These are phyloP conservation scores for Capillidium heterosporum DNA, from an alignment of 371 early-diverging fungal genomes.

Conservation along the genomic window DNA sequence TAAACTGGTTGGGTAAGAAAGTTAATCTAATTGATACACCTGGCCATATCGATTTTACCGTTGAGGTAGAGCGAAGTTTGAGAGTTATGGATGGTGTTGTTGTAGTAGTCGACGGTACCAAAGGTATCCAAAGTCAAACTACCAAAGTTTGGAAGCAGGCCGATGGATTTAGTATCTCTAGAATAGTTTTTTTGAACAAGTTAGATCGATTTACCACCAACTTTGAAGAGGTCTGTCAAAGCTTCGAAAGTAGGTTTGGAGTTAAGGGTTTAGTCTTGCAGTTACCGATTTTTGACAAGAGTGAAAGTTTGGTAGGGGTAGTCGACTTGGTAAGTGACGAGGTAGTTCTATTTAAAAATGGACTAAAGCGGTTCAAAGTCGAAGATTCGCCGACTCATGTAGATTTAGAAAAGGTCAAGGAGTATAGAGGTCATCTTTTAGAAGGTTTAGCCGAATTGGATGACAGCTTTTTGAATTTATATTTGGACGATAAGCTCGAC, in stretches of 20 bases:
- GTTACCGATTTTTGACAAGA: conserved; percentile 26
- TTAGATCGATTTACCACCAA: conserved; percentile 77
- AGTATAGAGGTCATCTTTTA: conserved; percentile 44
- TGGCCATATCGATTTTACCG: conserved; percentile 91
- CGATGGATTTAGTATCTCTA: conserved; percentile 60
- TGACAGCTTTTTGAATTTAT: conserved; percentile 61
- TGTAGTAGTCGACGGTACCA: conserved; percentile 76
- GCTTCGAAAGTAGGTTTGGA: conserved; percentile 43
- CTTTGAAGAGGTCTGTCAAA: conserved; percentile 34
- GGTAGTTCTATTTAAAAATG: conserved; percentile 36
- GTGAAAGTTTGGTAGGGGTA: conserved; percentile 26
- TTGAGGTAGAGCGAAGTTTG: conserved; percentile 85
- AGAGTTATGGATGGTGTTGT: conserved; percentile 90
- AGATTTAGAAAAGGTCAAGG: not conserved
- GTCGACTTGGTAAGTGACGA: conserved; percentile 68
- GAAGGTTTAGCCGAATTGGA: conserved; percentile 76
- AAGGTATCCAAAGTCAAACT: conserved; percentile 96
- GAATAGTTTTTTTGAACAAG: conserved; percentile 85
- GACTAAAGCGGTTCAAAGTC: conserved; percentile 29
- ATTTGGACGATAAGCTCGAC: conserved; percentile 43
- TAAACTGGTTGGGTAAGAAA: conserved; percentile 67
- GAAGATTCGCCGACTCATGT: not conserved
- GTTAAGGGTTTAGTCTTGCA: conserved; percentile 53
- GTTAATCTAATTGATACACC: conserved; percentile 93
- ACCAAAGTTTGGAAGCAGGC: conserved; percentile 87